A percentile compares a stretch with the other conserved stretches of the same genome.
Evolutionary conservation across 139 green algal species (phyloP).

Genomic region (Microglena sp.): DNA sequence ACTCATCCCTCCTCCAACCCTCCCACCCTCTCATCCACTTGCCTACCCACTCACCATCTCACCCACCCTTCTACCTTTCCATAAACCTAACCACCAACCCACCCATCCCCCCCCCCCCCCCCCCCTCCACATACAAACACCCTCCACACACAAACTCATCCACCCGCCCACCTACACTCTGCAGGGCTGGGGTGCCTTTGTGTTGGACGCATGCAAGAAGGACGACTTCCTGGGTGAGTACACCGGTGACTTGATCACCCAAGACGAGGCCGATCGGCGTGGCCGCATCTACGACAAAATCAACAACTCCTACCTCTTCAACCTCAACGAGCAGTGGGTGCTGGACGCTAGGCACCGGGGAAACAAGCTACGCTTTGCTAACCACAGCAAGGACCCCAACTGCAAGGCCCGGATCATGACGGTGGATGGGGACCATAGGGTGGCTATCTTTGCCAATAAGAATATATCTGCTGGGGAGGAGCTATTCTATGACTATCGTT

Average conservation of each 20-base stretch:
- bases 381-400: conserved; percentile 45
- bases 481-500: conserved; percentile 45
- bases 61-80: background rate
- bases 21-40: background rate
- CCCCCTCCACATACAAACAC: background rate
- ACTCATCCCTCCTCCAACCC: background rate
- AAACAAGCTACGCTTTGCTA: conserved; percentile 87
- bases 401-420: conserved; percentile 15
- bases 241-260: conserved; percentile 68
- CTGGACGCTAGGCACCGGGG: conserved; percentile 68
- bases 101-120: background rate
- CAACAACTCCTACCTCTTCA: conserved; percentile 80
- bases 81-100: background rate
- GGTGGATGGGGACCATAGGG: conserved; percentile 76
- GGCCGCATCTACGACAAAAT: conserved; percentile 80
- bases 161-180: background rate
- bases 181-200: conserved; percentile 70
- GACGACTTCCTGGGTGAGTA: conserved; percentile 81
- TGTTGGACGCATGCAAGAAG: conserved; percentile 38
- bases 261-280: conserved; percentile 79
- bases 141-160: background rate
- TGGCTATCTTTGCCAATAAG: conserved; percentile 61
- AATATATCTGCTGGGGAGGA: conserved; percentile 57
- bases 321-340: conserved; percentile 77
- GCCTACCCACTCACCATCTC: background rate